phyloP scores from a whole-genome alignment of 108 stramenopile genomes.

The Discostella pseudostelligera region DNA sequence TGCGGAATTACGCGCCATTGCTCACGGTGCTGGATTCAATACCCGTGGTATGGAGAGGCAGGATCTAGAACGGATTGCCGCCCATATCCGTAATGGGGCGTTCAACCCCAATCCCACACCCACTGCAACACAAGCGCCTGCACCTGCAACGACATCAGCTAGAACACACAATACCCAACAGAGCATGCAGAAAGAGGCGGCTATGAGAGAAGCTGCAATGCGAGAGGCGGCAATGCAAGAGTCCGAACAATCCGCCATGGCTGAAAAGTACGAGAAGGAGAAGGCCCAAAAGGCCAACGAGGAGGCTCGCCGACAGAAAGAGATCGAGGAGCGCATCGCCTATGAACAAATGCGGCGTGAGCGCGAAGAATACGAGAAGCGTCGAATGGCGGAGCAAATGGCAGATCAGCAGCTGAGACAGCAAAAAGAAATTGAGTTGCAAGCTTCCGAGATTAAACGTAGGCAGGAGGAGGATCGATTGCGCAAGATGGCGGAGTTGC shows the following conservation, averaged over 20 bases:
- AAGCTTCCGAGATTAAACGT: constrained; percentile 52
- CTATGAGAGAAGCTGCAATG: constrained; percentile 7
- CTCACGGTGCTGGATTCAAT: constrained; percentile 76
- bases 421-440: constrained; percentile 56
- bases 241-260: constrained; percentile 20
- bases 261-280: constrained; percentile 21
- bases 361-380: constrained; percentile 26
- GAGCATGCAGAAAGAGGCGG: constrained; percentile 16
- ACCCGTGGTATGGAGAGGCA: constrained; percentile 84
- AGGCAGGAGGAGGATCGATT: constrained; percentile 50
- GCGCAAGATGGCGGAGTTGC: constrained; percentile 29
- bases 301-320: constrained; percentile 16
- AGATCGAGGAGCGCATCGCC: constrained; percentile 25
- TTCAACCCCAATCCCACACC: constrained; percentile 11
- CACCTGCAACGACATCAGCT: neutral
- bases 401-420: constrained; percentile 39
- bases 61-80: constrained; percentile 70
- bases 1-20: constrained; percentile 76
- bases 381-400: constrained; percentile 18
- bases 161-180: constrained; percentile 2
- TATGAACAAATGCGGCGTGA: constrained; percentile 51
- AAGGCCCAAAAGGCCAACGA: constrained; percentile 19
- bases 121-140: constrained; percentile 8
- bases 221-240: constrained; percentile 5
- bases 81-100: constrained; percentile 14